Evolutionary conservation across 768 basidiomycete genomes (phyloP), one percentile per base, ranked within the genome.

Genomic region (Lyophyllum shimeji): DNA sequence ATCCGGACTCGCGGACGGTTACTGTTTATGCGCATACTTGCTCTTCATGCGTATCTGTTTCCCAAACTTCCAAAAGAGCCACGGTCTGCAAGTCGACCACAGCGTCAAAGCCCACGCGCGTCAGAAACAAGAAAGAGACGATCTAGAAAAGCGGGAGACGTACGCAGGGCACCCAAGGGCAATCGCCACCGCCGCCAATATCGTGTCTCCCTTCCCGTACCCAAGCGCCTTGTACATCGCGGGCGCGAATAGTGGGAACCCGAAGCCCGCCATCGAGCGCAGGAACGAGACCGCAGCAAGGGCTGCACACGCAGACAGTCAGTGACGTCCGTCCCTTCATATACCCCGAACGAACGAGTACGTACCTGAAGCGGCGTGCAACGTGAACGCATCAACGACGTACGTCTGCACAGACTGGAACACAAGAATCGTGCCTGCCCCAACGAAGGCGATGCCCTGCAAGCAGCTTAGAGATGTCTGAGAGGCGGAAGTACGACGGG

Each of bases 181-280:
- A 51, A 90, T 81, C 1, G 85, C 75, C 1, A 80, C 59, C 8
- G 65, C 76, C 0, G 88, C 88, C 6, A 92, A 74, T 2, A 91
- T 74, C 0, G 88, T 86, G 58, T 84, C 70, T 7, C 86, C 87
- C 57, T 84, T 86, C 0, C 89, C 90, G 53, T 85, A 87, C 3
- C 88, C 90, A 0, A 91, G 72, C 13, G 73, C 71, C 0, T 73
- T 67, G 68, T 81, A 90, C 82, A 91, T 87, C 34, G 79, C 73
- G 18, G 86, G 83, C 2, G 84, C 87, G 60, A 92, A 92, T n/a
- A 92, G 70, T 1, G 90, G 90, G 65, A 93, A 90, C 1, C 79
- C 83, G 51, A 89, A 91, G 0, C 90, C 90, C 1, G 82, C 81
- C 0, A 89, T 52, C 0, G 85, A 83, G 23, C 90, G 82, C 13